Base-by-base conservation (phyloP, 1,139 yeast species). In the Candida sanyaensis region DNA sequence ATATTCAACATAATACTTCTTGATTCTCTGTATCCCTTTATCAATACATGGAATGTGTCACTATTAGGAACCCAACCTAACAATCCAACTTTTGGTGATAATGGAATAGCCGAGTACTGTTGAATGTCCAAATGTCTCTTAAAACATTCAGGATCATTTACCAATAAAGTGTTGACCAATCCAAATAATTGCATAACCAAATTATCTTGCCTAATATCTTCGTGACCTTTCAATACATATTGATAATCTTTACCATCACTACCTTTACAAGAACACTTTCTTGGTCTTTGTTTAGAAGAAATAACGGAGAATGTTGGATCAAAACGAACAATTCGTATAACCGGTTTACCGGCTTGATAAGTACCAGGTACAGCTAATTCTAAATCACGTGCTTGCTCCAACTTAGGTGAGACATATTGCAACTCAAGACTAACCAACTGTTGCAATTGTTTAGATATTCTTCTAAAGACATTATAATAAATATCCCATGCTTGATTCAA, bases 101-200 rank as follows among this genome's bases (percentile, higher is more conserved):
- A 71, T 8, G 99, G 99, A 58, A 88, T 92, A 0, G 97, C 97
- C 0, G 97, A 84, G 66, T 84, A 93, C 55, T 86, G 84, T 59
- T 91, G 97, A 53, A 95, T 92, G 62, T 88, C 96, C 68, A 95
- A 76, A 66, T 95, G 99, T 55, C 99, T 80, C 72, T 90, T 92
- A 78, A 92, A 93, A 64, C 97, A 91, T 64, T 93, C 99, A 0
- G 97, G 86, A 65, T 95, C 98, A 59, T 89, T 89, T 2, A 87
- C 80, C 56, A 95, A 77, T 47, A 95, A 73, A 0, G 98, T 92
- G 61, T 95, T 95, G 2, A 93, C 98, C 61, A 95, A 75, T 1
- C 98, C 98, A 68, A 95, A 93, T 58, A 95, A 74, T 66, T 95
- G 99, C 99, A 95, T 95, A 29, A 93, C 99, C 64, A 95, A 77